phyloP scores from a whole-genome alignment of 2,329 filamentous ascomycete genomes.

The Pseudogymnoascus sp. region DNA sequence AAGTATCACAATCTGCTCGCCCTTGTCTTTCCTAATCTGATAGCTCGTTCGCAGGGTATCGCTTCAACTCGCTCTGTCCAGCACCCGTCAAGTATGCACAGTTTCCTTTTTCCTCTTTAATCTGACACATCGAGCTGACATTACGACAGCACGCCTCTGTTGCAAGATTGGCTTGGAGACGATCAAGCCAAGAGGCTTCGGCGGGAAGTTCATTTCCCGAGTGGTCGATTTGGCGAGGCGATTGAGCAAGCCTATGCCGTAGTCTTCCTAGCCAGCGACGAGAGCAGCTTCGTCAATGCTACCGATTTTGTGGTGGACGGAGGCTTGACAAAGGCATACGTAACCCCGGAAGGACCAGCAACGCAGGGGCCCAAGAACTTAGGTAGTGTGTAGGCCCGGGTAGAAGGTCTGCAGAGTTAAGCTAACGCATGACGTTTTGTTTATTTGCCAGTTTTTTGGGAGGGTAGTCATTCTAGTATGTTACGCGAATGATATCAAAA shows the following conservation, averaged over 20 bases:
- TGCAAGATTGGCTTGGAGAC: constrained; percentile 71
- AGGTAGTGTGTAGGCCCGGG: constrained; percentile 25
- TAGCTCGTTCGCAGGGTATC: constrained; percentile 39
- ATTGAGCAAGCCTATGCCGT: constrained; percentile 71
- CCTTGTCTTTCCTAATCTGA: not conserved
- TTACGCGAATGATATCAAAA: constrained; percentile 43
- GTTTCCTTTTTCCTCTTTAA: not conserved
- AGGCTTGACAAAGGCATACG: constrained; percentile 89
- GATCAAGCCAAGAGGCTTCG: constrained; percentile 61
- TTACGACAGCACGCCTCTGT: constrained; percentile 47
- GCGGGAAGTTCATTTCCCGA: constrained; percentile 71
- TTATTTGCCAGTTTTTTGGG: not conserved
- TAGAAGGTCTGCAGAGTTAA: too few relatives aligned
- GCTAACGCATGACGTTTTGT: too few relatives aligned
- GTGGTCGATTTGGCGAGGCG: constrained; percentile 66
- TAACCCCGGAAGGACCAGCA: constrained; percentile 56
- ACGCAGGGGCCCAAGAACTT: constrained; percentile 42
- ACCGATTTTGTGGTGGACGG: constrained; percentile 90
- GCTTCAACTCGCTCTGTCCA: constrained; percentile 68
- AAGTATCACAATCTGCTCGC: not conserved
- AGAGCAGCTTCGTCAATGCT: constrained; percentile 66
- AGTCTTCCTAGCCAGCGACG: constrained; percentile 65
- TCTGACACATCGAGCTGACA: not conserved
- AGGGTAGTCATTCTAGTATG: constrained; percentile 11
- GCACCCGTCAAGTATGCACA: constrained; percentile 52